Base-by-base conservation (phyloP, 139 green algal genomes). In the Micractinium sp. region DNA sequence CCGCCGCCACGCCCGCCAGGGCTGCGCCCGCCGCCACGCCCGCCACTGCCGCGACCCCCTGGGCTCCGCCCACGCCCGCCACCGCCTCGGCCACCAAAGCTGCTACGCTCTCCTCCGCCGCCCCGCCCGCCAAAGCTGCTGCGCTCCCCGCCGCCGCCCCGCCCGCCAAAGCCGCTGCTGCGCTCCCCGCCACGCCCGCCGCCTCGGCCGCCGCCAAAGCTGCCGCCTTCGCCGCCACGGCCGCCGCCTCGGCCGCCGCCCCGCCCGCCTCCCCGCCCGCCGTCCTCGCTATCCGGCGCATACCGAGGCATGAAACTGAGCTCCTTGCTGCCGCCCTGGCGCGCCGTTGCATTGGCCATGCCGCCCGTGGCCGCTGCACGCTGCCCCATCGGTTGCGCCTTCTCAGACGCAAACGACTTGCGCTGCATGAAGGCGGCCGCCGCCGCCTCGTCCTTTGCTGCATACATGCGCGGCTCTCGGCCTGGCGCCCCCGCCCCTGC, bases 391-490 rank as follows among this genome's bases (percentile, higher is more conserved):
- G 96, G 94, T 91, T 91, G 75, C 31, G 92, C 91, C 90, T 92
- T 78, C 89, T 91, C 53, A 31, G 41, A 90, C 33, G 89, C 88
- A 36, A 95, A 67, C 0, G 92, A 95, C 88, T 94, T 92, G 3
- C 92, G 66, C 29, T 91, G 83, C 71, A 89, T 87, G 91, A 97
- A 98, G 16, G 95, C 95, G 29, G 91, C 87, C 25, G 94, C 92
- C 25, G 96, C 91, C 18, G 89, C 91, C 2, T 93, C 90, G 61
- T 97, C 95, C 71, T 92, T 93, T 0, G 95, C 95, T 7, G 90
- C 96, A 90, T 94, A 97, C 96, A 98, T 97, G 25, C 90, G 85
- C 0, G 93, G 95, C 75, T 89, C 63, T 75, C 81, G 41, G 27
- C 38, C 29, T 9, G 89, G 33, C 79, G 56, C 86, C 39, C 35